These are phyloP conservation scores for Chrysosporium keratinophilum DNA, from an alignment of 2,329 filamentous ascomycete genomes.

Conservation along the genomic window DNA sequence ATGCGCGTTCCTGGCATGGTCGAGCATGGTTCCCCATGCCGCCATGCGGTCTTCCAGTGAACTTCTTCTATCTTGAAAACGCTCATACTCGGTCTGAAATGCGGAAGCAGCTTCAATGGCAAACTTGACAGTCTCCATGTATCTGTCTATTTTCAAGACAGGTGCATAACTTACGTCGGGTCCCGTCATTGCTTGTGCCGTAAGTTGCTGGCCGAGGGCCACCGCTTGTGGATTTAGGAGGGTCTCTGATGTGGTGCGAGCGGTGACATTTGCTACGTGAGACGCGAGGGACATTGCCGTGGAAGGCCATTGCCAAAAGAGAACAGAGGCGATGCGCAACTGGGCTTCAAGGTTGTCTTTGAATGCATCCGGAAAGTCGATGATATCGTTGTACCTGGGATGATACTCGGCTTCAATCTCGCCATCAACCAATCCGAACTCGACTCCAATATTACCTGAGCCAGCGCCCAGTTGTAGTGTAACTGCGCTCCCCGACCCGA, in stretches of 20 bases:
- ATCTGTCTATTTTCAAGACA: neutral
- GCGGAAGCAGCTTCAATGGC: neutral
- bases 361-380: too few relatives aligned
- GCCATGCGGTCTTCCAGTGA: neutral
- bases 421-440: neutral
- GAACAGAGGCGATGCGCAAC: neutral
- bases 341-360: too few relatives aligned
- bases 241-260: neutral
- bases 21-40: neutral
- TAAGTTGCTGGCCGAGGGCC: constrained; percentile 1
- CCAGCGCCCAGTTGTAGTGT: neutral
- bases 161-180: constrained; percentile 2
- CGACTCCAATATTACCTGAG: neutral
- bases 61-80: neutral
- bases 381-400: neutral
- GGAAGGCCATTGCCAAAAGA: neutral
- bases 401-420: neutral
- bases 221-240: neutral
- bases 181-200: neutral
- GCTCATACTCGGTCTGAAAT: neutral
- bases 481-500: neutral
- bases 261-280: neutral
- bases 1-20: neutral
- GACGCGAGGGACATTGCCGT: neutral
- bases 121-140: neutral